A percentile compares a stretch with the other conserved stretches of the same genome.
Evolutionary conservation across 768 basidiomycete species (phyloP).

Genomic region (Lactarius trivialis): DNA sequence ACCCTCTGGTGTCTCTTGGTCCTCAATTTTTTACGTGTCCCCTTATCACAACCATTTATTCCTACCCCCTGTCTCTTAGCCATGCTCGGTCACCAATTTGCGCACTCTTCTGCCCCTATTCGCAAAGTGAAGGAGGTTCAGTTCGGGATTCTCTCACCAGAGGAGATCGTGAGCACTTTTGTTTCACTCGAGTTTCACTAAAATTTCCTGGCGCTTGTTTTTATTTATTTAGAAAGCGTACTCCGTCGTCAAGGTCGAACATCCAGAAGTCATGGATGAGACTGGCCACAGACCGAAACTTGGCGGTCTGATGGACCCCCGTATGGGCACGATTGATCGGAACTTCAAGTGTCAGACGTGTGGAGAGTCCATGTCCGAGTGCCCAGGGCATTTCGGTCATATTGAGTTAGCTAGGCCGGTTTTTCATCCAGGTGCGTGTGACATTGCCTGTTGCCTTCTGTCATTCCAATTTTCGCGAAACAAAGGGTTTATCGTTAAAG

Average conservation of each 20-base stretch:
- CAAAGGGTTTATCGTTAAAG: constrained; percentile 96
- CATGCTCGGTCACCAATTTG: constrained; percentile 88
- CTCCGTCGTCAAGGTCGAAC: constrained; percentile 96
- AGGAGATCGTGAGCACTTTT: constrained; percentile 82
- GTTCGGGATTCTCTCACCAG: constrained; percentile 97
- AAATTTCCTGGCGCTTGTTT: constrained; percentile 14
- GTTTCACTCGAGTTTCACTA: neutral
- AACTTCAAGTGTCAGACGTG: constrained; percentile 99
- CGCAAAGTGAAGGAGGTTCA: constrained; percentile 97
- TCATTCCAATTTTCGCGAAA: neutral
- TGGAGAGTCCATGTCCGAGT: constrained; percentile 99
- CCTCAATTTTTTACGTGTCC: neutral
- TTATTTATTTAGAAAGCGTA: constrained; percentile 79
- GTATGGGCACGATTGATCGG: constrained; percentile 95
- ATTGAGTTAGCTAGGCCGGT: constrained; percentile 96
- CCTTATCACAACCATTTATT: neutral
- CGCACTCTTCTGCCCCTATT: constrained; percentile 89
- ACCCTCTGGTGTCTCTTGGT: neutral
- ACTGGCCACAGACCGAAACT: constrained; percentile 81
- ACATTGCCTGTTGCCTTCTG: neutral
- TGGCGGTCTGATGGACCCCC: constrained; percentile 95
- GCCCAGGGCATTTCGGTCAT: constrained; percentile 98
- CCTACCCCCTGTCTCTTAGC: constrained; percentile 9
- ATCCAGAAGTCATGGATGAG: constrained; percentile 98
- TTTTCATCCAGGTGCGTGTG: constrained; percentile 82